Evolutionary conservation across 2,329 filamentous ascomycete species (phyloP).

Genomic region (Zymoseptoria pseudotritici): DNA sequence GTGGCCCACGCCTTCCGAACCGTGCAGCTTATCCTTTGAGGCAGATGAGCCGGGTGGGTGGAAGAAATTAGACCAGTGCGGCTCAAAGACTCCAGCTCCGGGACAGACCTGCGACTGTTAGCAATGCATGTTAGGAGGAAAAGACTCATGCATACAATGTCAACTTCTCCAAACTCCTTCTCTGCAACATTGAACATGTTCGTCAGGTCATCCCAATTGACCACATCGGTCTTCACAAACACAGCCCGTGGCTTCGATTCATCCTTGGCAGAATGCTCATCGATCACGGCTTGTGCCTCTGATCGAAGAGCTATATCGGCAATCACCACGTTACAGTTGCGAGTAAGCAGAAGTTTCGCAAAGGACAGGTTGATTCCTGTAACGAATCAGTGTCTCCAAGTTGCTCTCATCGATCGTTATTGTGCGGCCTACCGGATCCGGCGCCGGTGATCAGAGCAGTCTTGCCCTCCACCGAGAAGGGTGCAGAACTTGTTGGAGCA

Average conservation of each 20-base stretch:
- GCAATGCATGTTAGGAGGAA: constrained; percentile 31
- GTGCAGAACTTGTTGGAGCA: constrained; percentile 12
- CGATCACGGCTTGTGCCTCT: constrained; percentile 39
- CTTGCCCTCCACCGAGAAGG: constrained; percentile 38
- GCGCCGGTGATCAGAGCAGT: constrained; percentile 44
- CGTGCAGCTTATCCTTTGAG: constrained; percentile 29
- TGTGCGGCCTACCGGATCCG: constrained; percentile 31
- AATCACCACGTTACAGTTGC: constrained; percentile 42
- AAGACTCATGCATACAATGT: constrained; percentile 35
- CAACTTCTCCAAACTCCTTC: constrained; percentile 39
- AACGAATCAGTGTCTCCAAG: not conserved
- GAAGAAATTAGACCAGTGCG: constrained; percentile 43
- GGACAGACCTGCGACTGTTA: constrained; percentile 35
- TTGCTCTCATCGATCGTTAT: not conserved
- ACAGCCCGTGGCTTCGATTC: constrained; percentile 30
- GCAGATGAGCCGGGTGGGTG: constrained; percentile 35
- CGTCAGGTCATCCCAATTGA: constrained; percentile 43
- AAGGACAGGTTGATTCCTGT: constrained; percentile 44
- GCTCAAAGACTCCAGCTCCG: constrained; percentile 44
- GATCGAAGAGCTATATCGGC: constrained; percentile 42
- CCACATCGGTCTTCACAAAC: constrained; percentile 43
- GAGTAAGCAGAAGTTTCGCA: constrained; percentile 37
- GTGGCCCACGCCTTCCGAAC: constrained; percentile 24
- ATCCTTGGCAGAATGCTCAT: constrained; percentile 25
- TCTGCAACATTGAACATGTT: constrained; percentile 44